A percentile compares a stretch with the other conserved stretches of the same genome.
phyloP scores from a whole-genome alignment of 2,329 filamentous ascomycete species.

The Sphaceloma murrayae region DNA sequence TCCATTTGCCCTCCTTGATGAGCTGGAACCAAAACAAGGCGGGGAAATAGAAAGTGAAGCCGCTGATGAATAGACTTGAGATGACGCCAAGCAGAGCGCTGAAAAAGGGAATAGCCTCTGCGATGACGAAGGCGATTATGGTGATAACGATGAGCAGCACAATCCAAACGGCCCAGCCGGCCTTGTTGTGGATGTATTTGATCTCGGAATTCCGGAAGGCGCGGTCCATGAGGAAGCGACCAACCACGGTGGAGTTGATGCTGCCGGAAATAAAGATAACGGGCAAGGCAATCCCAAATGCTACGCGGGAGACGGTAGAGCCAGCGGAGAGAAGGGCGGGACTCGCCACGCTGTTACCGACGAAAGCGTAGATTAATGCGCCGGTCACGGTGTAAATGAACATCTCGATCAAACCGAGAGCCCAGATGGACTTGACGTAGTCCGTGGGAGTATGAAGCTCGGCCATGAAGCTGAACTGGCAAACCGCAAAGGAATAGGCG shows the following conservation, averaged over 20 bases:
- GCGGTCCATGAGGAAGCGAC: slow-evolving; percentile 53
- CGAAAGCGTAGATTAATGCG: slow-evolving; percentile 58
- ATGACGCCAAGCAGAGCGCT: slow-evolving; percentile 59
- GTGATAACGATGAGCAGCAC: slow-evolving; percentile 49
- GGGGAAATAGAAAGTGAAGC: slow-evolving; percentile 45
- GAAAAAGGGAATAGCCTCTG: slow-evolving; percentile 64
- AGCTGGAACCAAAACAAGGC: slow-evolving; percentile 36
- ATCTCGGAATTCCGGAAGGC: slow-evolving; percentile 48
- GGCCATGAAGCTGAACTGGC: slow-evolving; percentile 58
- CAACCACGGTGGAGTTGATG: slow-evolving; percentile 50
- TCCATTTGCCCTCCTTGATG: slow-evolving; percentile 40
- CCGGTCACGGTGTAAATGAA: slow-evolving; percentile 57
- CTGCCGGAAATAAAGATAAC: slow-evolving; percentile 66
- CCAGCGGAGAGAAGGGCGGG: slow-evolving; percentile 58
- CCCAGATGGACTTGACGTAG: slow-evolving; percentile 49
- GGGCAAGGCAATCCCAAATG: slow-evolving; percentile 61
- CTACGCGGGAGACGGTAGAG: slow-evolving; percentile 49
- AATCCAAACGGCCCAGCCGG: slow-evolving; percentile 50
- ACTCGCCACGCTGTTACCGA: slow-evolving; percentile 50
- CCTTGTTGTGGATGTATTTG: slow-evolving; percentile 34
- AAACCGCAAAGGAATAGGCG: slow-evolving; percentile 46
- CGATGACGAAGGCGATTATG: slow-evolving; percentile 58
- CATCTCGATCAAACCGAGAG: slow-evolving; percentile 54
- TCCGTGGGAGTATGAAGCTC: slow-evolving; percentile 56
- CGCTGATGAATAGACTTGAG: slow-evolving; percentile 53